Base-by-base conservation (phyloP, 768 basidiomycete genomes). In the Cystobasidium tubakii region DNA sequence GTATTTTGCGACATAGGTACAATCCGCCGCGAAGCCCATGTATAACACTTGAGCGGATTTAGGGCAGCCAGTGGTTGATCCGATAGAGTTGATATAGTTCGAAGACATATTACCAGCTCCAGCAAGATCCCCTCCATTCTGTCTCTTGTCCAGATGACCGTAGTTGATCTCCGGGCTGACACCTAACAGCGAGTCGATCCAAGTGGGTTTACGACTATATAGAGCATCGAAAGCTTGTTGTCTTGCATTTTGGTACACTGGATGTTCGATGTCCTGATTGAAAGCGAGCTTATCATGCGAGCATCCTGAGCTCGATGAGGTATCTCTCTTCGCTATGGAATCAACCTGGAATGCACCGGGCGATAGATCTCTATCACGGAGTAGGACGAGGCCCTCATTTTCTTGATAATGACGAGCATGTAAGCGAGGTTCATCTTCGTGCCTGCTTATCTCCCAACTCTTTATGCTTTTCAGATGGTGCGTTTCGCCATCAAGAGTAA, bases 21-120 rank as follows among this genome's bases (percentile, higher is more conserved):
- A 93, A 80, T 93, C 92, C 4, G 91, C 88, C 0, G 91, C 91
- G 70, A 92, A 89, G 29, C 92, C 92, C 87, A 92, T 88, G 80
- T 88, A 91, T 10, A 84, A 79, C 77, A 92, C 86, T 83, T 86
- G 86, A 81, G 89, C 88, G 0, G 85, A 82, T 66, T 81, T 86
- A 1, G 90, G 89, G 80, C 92, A 93, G 4, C 92, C 91, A 1
- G 81, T 80, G 7, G 84, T 86, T 25, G 85, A 83, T 17, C 90
- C 90, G 75, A 95, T 93, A 25, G 82, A 83, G 75, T 84, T 81
- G 62, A 85, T 84, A 79, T 90, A 92, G 80, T 90, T 92, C 74
- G 29, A 73, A 55, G 71, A 77, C 7, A 60, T 53, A 42, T 79
- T 78, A 66, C 76, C 76, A 25, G 80, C 79, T 53, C 80, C 81